Percentiles rank a stretch among this genome's conserved stretches.
These are phyloP conservation scores for Aspergillus homomorphus DNA, from an alignment of 495 filamentous ascomycete species.

Conservation along the genomic window DNA sequence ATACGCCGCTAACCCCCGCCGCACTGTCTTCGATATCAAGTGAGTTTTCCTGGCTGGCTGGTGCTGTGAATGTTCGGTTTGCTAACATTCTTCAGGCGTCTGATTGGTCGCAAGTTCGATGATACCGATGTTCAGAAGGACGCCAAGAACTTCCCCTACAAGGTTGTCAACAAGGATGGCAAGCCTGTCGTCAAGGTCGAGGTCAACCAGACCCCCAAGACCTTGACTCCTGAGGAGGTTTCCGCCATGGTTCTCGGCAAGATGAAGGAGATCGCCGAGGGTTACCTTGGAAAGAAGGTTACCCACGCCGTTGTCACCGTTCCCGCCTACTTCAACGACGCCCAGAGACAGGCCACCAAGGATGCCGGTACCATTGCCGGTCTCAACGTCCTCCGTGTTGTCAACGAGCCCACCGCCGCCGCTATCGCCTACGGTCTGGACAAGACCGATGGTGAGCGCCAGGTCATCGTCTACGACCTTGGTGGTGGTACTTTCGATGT, in stretches of 20 bases:
- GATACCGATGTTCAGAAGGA: slow-evolving; percentile 84
- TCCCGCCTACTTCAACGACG: slow-evolving; percentile 99
- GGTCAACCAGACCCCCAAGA: slow-evolving; percentile 68
- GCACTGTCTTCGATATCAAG: slow-evolving; percentile 94
- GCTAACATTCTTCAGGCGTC: slow-evolving; percentile 55
- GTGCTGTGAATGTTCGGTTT: background rate
- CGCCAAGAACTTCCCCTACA: slow-evolving; percentile 89
- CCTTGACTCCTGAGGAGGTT: slow-evolving; percentile 82
- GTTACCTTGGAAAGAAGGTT: slow-evolving; percentile 90
- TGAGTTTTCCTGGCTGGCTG: slow-evolving; percentile 43
- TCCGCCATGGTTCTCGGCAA: slow-evolving; percentile 86
- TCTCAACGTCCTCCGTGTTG: slow-evolving; percentile 94
- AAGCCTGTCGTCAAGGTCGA: slow-evolving; percentile 79
- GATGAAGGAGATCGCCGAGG: slow-evolving; percentile 97
- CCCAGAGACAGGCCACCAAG: slow-evolving; percentile 97
- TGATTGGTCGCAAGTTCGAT: slow-evolving; percentile 85
- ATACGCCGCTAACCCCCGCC: slow-evolving; percentile 84
- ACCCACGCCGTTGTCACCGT: slow-evolving; percentile 97
- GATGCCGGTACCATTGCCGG: slow-evolving; percentile 93
- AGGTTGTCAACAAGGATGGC: slow-evolving; percentile 74
- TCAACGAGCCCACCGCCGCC: slow-evolving; percentile 90
- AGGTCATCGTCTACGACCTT: slow-evolving; percentile 96
- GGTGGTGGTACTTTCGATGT: slow-evolving; percentile 99
- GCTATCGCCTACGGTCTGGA: slow-evolving; percentile 87
- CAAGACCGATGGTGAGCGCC: slow-evolving; percentile 79